Percentiles rank a stretch among this genome's conserved stretches.
These are phyloP conservation scores for Silene coronaria DNA, from an alignment of 179 eudicot species.

Conservation along the genomic window DNA sequence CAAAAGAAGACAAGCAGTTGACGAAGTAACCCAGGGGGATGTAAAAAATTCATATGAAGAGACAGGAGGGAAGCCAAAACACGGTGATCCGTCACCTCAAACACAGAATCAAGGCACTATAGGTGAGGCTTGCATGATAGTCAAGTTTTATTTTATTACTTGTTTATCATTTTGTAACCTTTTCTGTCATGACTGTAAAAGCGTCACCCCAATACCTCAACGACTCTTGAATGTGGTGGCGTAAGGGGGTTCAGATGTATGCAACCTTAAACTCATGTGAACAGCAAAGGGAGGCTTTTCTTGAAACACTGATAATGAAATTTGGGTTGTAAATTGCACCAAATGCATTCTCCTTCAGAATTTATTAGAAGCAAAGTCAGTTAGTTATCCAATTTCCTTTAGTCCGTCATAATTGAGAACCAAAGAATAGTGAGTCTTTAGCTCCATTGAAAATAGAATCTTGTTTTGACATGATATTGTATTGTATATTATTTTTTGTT, in stretches of 20 bases:
- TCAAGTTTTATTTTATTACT: neutral
- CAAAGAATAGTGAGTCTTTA: too few species aligned
- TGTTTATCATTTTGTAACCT: neutral
- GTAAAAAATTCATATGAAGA: slow-evolving; percentile 22
- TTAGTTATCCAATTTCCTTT: too few species aligned
- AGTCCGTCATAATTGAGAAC: too few species aligned
- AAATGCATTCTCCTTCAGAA: too few species aligned
- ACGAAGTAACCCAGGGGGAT: slow-evolving; percentile 11
- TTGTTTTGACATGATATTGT: too few species aligned
- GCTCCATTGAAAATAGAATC: too few species aligned
- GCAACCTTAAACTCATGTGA: too few species aligned
- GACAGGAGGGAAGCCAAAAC: slow-evolving; percentile 22
- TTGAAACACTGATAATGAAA: neutral
- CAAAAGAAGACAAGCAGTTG: slow-evolving; percentile 29
- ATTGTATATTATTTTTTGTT: neutral
- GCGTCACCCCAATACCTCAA: neutral
- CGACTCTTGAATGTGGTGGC: too few species aligned
- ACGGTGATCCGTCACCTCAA: slow-evolving; percentile 28
- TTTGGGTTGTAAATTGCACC: too few species aligned
- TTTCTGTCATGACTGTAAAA: neutral
- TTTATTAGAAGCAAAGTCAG: too few species aligned
- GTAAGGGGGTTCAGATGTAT: too few species aligned
- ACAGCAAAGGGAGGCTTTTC: too few species aligned
- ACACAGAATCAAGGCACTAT: slow-evolving; percentile 25
- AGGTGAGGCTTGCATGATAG: slow-evolving; percentile 9